Evolutionary conservation across 106 monocot species (phyloP).

Genomic region (Dendrobium catenatum): DNA sequence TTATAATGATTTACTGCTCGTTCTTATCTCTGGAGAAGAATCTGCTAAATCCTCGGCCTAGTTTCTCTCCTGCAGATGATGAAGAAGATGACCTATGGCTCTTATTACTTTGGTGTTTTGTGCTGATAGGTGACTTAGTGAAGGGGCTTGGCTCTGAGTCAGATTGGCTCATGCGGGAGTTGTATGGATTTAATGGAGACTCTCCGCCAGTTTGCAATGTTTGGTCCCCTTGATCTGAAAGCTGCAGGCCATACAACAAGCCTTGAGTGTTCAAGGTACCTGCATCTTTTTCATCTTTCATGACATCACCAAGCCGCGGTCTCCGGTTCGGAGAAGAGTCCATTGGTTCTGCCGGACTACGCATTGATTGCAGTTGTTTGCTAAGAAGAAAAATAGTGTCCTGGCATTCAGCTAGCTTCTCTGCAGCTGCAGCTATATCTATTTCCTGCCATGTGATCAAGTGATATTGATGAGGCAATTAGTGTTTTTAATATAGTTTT

Average conservation of each 20-base stretch:
- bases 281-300: not conserved
- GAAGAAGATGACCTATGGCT: not conserved
- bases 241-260: not conserved
- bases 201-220: not conserved
- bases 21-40: conserved; percentile 16
- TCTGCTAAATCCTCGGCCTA: conserved; percentile 12
- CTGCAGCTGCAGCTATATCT: conserved; percentile 29
- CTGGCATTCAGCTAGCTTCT: conserved; percentile 45
- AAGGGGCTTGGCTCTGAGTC: not conserved
- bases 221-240: not conserved
- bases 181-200: conserved; percentile 7
- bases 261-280: not conserved
- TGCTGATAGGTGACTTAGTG: conserved; percentile 3
- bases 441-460: conserved; percentile 18
- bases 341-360: not conserved
- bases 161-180: not conserved
- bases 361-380: conserved; percentile 24
- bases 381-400: conserved; percentile 31
- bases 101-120: conserved; percentile 6
- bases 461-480: not conserved
- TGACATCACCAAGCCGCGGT: not conserved
- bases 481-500: not conserved
- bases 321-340: not conserved
- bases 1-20: not conserved
- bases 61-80: not conserved